Base-by-base conservation (phyloP, 768 basidiomycete species). In the Rhodotorula babjevae region DNA sequence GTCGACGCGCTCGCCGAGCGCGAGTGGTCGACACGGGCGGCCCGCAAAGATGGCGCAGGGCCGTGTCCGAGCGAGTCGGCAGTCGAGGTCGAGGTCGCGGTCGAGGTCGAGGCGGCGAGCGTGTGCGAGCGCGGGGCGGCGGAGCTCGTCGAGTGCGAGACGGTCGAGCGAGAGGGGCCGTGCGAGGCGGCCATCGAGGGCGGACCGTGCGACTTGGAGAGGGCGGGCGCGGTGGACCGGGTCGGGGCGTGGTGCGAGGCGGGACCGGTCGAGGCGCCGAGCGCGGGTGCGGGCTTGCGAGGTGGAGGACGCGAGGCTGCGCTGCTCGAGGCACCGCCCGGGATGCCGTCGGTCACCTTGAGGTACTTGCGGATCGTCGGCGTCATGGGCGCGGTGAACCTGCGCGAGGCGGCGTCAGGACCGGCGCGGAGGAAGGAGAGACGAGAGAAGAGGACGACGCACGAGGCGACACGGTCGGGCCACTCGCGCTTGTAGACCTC, bases 351-450 rank as follows among this genome's bases (percentile, higher is more conserved):
- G 36, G 78, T 65, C 23, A 82, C 77, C 42, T 80, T 81, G 49
- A 83, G 79, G 61, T 83, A 83, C 58, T 80, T 76, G 44, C 80
- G 76, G 36, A 81, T 79, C 1, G 81, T 82, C 1, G 82, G 82
- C 3, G 82, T 82, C 55, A 83, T 73, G 2, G 82, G 82, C 0
- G 79, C 80, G 8, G 82, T 80, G 70, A 83, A 83, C 25, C 82
- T 83, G 64, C 40, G 31, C 53, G 47, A 21, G 23, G 11, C 2
- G 50, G 44, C 0, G 40, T 40, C 25, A 58, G 61, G 12, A 36
- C 16, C n/a, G 29, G 29, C 0, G 25, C 1, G 15, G 8, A 47
- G 31, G 59, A 56, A 65, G 46, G 21, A 36, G 36, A 36, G 36
- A 36, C 5, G 25, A 42, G 42, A 18, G 53, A 42, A 46, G 23